Evolutionary conservation across 2,329 filamentous ascomycete genomes (phyloP).

Genomic region (Diaporthe ampelina): DNA sequence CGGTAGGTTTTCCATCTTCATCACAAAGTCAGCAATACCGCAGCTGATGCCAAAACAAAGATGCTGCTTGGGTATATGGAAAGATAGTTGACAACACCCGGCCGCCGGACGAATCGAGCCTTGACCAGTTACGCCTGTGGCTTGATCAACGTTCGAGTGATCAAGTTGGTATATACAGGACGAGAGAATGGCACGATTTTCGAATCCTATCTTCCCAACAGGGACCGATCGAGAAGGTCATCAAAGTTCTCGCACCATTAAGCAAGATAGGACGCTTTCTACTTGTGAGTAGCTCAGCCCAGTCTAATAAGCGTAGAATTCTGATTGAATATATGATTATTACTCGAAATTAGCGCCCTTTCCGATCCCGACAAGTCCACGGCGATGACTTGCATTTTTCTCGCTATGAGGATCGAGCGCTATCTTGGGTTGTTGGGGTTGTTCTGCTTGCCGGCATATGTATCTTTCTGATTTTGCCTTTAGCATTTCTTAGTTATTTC

Average conservation of each 20-base stretch:
- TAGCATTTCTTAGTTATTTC: slow-evolving; percentile 32
- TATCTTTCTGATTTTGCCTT: slow-evolving; percentile 22
- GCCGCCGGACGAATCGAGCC: not conserved
- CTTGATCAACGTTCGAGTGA: not conserved
- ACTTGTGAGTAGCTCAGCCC: slow-evolving; percentile 9
- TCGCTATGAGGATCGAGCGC: not conserved
- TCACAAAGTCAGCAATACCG: not conserved
- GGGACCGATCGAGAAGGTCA: slow-evolving; percentile 24
- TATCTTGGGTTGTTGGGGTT: slow-evolving; percentile 6
- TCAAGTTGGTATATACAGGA: not conserved
- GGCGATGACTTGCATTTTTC: not conserved
- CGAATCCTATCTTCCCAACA: not conserved
- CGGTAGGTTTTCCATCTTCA: not conserved
- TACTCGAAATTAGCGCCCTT: slow-evolving; percentile 1
- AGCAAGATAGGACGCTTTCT: not conserved
- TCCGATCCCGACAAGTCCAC: not conserved
- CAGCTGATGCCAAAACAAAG: not conserved
- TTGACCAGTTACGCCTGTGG: slow-evolving; percentile 19
- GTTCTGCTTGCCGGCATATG: slow-evolving; percentile 14
- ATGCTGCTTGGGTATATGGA: slow-evolving; percentile 2
- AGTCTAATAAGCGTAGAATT: too few species aligned
- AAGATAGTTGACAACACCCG: not conserved
- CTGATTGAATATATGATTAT: too few species aligned
- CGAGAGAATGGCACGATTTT: not conserved
- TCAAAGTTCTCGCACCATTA: slow-evolving; percentile 5